Evolutionary conservation across 2,329 filamentous ascomycete species (phyloP), one percentile per base, ranked within the genome.

Genomic region (Samsoniella hepiali): DNA sequence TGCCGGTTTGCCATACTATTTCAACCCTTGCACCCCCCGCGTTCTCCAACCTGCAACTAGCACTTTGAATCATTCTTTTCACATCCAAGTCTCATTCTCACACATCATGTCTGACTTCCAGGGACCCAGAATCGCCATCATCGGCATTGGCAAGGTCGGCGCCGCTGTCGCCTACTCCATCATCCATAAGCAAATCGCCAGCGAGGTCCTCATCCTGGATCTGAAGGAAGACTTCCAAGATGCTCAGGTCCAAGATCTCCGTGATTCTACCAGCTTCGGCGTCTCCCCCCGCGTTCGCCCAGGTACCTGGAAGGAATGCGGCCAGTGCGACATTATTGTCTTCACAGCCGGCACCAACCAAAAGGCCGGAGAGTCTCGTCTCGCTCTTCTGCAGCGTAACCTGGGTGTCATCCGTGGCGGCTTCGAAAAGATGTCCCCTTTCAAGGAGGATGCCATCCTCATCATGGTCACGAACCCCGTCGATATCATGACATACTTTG

Each of bases 291-390:
- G 73, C 40, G 76, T 83, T 4, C 75, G 77, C 34, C 75, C 76
- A 1, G 82, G 77, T 22, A 76, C 74, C 27, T 74, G 78, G 58
- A 72, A 72, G 29, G 82, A 85, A 66, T 82, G 82, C 1, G 75
- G 78, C n/a, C 78, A 82, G 68, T 79, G 80, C 53, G 82, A 85
- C 67, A 79, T 85, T 36, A 76, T 85, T 7, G 76, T 85, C 54
- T 79, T 85, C 57, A 83, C 82, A 0, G 81, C 82, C 0, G 83
- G 82, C 40, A 80, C 81, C n/a, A 84, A 80, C 68, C 78, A 81
- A 55, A 66, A 31, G 6, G 15, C 53, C 44, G 42, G 27, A n/a
- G 56, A 63, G 34, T 62, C 58, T 29, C 49, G 59, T 8, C 53
- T 65, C 11, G 29, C 59, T 13, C 49, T 60, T 5, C 38, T 61